Percentiles rank a stretch among this genome's conserved stretches.
Evolutionary conservation across 768 basidiomycete genomes (phyloP).

Genomic region (Imleria badia): DNA sequence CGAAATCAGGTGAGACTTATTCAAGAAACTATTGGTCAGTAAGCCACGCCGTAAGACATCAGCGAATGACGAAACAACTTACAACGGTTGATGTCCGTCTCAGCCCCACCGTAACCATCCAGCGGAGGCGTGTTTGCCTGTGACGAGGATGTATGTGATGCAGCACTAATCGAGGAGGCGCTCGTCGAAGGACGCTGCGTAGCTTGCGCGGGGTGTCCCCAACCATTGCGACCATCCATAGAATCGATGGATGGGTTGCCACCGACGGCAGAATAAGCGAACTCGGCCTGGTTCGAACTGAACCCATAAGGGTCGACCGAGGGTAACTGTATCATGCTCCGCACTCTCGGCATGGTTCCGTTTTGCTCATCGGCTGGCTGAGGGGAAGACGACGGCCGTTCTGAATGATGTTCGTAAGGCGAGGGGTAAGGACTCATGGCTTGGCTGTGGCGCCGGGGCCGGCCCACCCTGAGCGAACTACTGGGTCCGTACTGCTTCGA

Average conservation of each 20-base stretch:
- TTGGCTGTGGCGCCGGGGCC: constrained; percentile 78
- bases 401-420: constrained; percentile 70
- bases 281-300: constrained; percentile 68
- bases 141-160: constrained; percentile 73
- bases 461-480: constrained; percentile 64
- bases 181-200: constrained; percentile 66
- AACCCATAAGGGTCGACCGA: constrained; percentile 69
- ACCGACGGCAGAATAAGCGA: constrained; percentile 73
- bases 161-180: constrained; percentile 73
- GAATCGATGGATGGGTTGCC: constrained; percentile 39
- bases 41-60: constrained; percentile 40
- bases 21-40: constrained; percentile 46
- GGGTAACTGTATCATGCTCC: constrained; percentile 82
- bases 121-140: constrained; percentile 82
- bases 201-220: constrained; percentile 37
- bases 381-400: constrained; percentile 70
- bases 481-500: constrained; percentile 52
- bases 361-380: constrained; percentile 56
- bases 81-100: constrained; percentile 83
- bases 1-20: constrained; percentile 80
- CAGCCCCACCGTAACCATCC: constrained; percentile 59
- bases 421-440: constrained; percentile 87
- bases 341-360: constrained; percentile 62
- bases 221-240: constrained; percentile 42
- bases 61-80: constrained; percentile 42